A percentile compares a stretch with the other conserved stretches of the same genome.
phyloP scores from a whole-genome alignment of 176 grass and related monocot species.

The Thinopyrum elongatum region DNA sequence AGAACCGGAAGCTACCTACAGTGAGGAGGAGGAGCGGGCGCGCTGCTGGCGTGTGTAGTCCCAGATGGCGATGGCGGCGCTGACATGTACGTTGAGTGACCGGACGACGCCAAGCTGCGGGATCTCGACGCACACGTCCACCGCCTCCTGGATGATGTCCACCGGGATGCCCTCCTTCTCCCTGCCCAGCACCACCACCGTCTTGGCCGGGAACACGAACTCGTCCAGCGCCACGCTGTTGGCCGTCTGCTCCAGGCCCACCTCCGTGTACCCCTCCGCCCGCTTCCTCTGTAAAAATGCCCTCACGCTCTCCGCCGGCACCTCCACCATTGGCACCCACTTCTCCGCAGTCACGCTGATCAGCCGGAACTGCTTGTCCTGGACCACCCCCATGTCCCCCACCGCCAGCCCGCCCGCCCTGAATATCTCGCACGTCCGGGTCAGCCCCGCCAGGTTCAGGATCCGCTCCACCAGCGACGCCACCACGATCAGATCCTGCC shows the following conservation, averaged over 20 bases:
- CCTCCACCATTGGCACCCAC: conserved; percentile 80
- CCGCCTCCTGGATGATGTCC: conserved; percentile 69
- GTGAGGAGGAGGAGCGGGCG: not conserved
- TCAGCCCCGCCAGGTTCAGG: too few species aligned
- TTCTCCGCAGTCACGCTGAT: conserved; percentile 99
- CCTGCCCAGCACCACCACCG: conserved; percentile 52
- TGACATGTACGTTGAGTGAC: conserved; percentile 96
- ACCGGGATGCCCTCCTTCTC: conserved; percentile 95
- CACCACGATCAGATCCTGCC: too few species aligned
- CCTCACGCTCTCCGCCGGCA: conserved; percentile 61
- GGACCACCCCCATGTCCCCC: too few species aligned
- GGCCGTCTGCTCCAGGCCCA: conserved; percentile 91
- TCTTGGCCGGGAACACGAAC: conserved; percentile 43
- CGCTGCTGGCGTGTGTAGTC: conserved; percentile 80
- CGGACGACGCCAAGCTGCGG: too few species aligned
- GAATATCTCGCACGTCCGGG: too few species aligned
- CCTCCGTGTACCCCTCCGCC: conserved; percentile 23
- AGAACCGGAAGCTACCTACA: not conserved
- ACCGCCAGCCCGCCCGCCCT: too few species aligned
- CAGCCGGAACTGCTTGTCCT: too few species aligned
- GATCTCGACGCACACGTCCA: conserved; percentile 89
- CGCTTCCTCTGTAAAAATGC: conserved; percentile 70
- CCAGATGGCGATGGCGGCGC: conserved; percentile 84
- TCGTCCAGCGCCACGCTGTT: conserved; percentile 67
- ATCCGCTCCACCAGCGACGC: too few species aligned